A percentile compares a stretch with the other conserved stretches of the same genome.
Conservation (phyloP, 495 filamentous ascomycete species). For the Hyaloscypha finlandica region DNA sequence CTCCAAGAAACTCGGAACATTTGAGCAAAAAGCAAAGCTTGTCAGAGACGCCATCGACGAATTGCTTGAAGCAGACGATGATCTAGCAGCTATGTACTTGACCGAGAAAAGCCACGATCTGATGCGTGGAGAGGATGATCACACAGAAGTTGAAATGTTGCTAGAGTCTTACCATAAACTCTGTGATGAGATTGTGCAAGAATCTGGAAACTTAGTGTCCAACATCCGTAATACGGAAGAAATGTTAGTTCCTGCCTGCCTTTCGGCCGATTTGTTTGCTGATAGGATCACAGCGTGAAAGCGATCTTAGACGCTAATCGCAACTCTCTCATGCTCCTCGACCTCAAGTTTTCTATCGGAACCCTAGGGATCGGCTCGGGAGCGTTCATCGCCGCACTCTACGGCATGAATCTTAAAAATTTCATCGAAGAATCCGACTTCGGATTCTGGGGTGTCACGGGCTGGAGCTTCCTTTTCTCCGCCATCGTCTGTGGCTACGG, state of each 20-base stretch:
- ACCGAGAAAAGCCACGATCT: slow-evolving; percentile 80
- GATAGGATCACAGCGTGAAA: slow-evolving; percentile 65
- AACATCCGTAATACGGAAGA: slow-evolving; percentile 98
- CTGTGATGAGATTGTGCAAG: slow-evolving; percentile 96
- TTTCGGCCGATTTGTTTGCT: slow-evolving; percentile 1
- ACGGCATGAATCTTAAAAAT: slow-evolving; percentile 99
- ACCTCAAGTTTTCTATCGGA: slow-evolving; percentile 93
- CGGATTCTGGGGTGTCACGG: slow-evolving; percentile 77
- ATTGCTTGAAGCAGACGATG: slow-evolving; percentile 95
- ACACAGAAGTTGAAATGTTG: slow-evolving; percentile 95
- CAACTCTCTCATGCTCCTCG: slow-evolving; percentile 96
- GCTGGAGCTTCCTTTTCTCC: slow-evolving; percentile 69
- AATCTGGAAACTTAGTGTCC: slow-evolving; percentile 88
- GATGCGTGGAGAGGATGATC: slow-evolving; percentile 77
- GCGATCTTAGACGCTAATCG: slow-evolving; percentile 98
- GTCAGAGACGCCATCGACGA: slow-evolving; percentile 96
- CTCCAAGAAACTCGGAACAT: slow-evolving; percentile 93
- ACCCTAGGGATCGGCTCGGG: slow-evolving; percentile 90
- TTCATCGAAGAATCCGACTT: slow-evolving; percentile 96
- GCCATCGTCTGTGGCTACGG: slow-evolving; percentile 78
- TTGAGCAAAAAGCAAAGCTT: slow-evolving; percentile 93
- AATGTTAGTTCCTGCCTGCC: slow-evolving; percentile 62
- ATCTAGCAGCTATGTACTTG: slow-evolving; percentile 92
- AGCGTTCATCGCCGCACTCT: slow-evolving; percentile 93
- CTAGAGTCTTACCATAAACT: slow-evolving; percentile 97